Base-by-base conservation (phyloP, 176 grass and related monocot species). In the Olyra latifolia region DNA sequence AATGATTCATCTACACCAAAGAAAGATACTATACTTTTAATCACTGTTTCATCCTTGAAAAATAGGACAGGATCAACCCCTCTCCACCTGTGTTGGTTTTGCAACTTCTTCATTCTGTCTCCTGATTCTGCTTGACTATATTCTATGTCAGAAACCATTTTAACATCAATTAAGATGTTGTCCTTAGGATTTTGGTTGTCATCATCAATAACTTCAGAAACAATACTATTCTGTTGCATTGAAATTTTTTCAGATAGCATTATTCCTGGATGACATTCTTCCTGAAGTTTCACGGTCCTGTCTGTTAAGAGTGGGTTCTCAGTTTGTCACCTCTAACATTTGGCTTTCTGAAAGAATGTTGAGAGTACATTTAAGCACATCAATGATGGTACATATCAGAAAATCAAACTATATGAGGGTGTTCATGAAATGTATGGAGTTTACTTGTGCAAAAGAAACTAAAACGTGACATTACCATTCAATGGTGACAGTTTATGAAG, bases 1-100 rank as follows among this genome's bases (percentile, higher is more conserved):
- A 98, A 98, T 29, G 88, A 84, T 75, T 87, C 81, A 68, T 72
- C 60, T 61, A 98, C 88, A 40, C 92, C 90, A 32, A 95, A 98
- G 78, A 91, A 98, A 27, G 84, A 91, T 83, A 55, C 68, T 82
- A 98, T 89, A 42, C 76, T 91, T 54, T 79, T 68, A 35, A 98
- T 93, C 70, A 85, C 84, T 4, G 27, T 82, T 66, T 88, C 53
- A 61, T 95, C 86, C 20, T 71, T 80, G 78, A 98, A 89, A 87
- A 98, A 91, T 62, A 95, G 56, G 40, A 98, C 92, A 52, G 95
- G 92, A 75, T 95, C 90, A 77, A 98, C 80, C 72, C 95, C 90
- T 88, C 74, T 78, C 92, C 92, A 93, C 59, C 76, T 95, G 69
- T 73, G 58, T 71, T 86, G 84, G 27, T 62, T 68, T 47, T 79